Evolutionary conservation across 2,329 filamentous ascomycete genomes (phyloP).

Genomic region (Chaetomiaceae sp.): DNA sequence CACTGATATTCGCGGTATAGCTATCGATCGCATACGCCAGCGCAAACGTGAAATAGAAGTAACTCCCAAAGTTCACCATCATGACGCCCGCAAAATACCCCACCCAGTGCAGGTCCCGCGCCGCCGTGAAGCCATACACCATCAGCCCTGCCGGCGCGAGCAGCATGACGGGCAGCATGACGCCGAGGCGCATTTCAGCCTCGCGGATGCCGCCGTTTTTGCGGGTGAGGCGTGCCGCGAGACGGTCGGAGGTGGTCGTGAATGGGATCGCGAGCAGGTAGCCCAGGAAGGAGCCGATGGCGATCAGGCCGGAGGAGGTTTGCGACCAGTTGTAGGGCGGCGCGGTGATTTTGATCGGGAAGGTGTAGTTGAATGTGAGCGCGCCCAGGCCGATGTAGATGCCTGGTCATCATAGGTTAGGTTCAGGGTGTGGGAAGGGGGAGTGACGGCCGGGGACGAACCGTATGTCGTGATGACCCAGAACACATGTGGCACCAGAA

Average conservation of each 20-base stretch:
- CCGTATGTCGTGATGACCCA: slow-evolving; percentile 39
- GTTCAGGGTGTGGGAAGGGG: too few species aligned
- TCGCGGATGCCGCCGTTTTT: slow-evolving; percentile 37
- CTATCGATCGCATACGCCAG: slow-evolving; percentile 53
- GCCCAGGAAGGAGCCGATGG: slow-evolving; percentile 32
- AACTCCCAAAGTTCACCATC: slow-evolving; percentile 40
- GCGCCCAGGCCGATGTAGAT: slow-evolving; percentile 41
- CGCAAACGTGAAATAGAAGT: slow-evolving; percentile 49
- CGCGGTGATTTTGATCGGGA: slow-evolving; percentile 36
- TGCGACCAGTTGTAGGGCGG: slow-evolving; percentile 38
- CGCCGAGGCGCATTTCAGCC: slow-evolving; percentile 38
- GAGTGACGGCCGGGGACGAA: not conserved
- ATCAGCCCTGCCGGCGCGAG: slow-evolving; percentile 33
- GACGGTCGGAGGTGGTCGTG: slow-evolving; percentile 35
- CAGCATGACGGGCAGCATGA: slow-evolving; percentile 30
- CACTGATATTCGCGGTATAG: slow-evolving; percentile 48
- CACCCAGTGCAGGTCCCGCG: slow-evolving; percentile 33
- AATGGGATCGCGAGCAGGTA: slow-evolving; percentile 37
- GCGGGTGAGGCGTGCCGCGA: slow-evolving; percentile 34
- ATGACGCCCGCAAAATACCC: slow-evolving; percentile 41
- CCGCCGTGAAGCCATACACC: slow-evolving; percentile 33
- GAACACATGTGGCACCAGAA: slow-evolving; percentile 38
- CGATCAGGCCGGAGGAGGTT: slow-evolving; percentile 37
- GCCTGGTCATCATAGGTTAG: slow-evolving; percentile 9
- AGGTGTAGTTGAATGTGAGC: slow-evolving; percentile 40